A percentile compares a stretch with the other conserved stretches of the same genome.
These are phyloP conservation scores for Gynostemma pentaphyllum DNA, from an alignment of 306 rosid genomes.

Conservation along the genomic window DNA sequence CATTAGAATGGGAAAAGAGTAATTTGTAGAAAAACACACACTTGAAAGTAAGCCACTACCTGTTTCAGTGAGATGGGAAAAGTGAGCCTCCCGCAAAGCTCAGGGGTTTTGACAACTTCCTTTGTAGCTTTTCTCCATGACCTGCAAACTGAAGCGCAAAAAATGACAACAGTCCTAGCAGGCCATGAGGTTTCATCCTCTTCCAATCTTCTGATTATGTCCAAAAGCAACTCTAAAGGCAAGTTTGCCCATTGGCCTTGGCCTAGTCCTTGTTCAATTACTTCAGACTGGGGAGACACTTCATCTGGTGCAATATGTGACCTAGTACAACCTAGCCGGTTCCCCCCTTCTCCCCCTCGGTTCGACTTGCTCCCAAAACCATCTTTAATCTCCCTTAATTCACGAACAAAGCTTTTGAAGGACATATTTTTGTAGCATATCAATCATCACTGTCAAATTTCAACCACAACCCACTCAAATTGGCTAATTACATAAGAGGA, in stretches of 20 bases:
- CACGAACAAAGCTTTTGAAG: slow-evolving; percentile 51
- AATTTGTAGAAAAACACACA: not conserved
- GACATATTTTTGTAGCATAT: slow-evolving; percentile 40
- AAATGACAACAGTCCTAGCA: slow-evolving; percentile 40
- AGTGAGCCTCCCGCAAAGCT: slow-evolving; percentile 69
- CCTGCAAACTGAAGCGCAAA: slow-evolving; percentile 78
- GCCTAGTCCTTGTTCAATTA: slow-evolving; percentile 34
- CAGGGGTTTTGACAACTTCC: slow-evolving; percentile 71
- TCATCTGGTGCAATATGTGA: slow-evolving; percentile 65
- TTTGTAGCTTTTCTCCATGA: slow-evolving; percentile 57
- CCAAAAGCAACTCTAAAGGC: slow-evolving; percentile 66
- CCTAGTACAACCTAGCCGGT: slow-evolving; percentile 42
- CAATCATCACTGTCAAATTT: slow-evolving; percentile 24
- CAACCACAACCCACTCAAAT: slow-evolving; percentile 21
- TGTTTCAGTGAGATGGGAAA: slow-evolving; percentile 89
- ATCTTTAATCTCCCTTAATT: slow-evolving; percentile 60
- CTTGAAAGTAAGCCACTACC: slow-evolving; percentile 26
- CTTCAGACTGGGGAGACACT: slow-evolving; percentile 19
- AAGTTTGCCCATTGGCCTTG: slow-evolving; percentile 59
- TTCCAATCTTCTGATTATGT: slow-evolving; percentile 71
- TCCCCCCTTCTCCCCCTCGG: slow-evolving; percentile 46
- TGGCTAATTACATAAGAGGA: not conserved
- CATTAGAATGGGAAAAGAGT: not conserved
- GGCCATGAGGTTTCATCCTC: slow-evolving; percentile 77
- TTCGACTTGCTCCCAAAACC: slow-evolving; percentile 55